Conservation (phyloP, 331 rosid species). For the Ulmus americana region DNA sequence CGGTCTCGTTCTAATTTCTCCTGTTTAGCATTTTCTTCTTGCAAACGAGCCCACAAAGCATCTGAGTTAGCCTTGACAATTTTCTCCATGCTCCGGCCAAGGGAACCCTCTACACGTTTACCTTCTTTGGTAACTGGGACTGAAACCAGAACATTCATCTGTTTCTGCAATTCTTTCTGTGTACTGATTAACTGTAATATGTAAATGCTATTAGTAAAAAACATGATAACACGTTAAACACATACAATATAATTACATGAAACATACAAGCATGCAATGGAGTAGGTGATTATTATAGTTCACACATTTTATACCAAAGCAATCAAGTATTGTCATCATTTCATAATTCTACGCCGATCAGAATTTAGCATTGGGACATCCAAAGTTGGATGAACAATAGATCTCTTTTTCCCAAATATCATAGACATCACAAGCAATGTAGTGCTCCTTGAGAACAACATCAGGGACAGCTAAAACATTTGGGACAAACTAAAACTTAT, state of each 20-base stretch:
- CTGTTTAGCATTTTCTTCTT: constrained; percentile 80
- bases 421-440: not conserved
- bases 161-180: constrained; percentile 87
- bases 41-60: constrained; percentile 85
- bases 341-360: not conserved
- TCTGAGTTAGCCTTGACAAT: constrained; percentile 64
- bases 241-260: not conserved
- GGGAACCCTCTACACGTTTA: constrained; percentile 66
- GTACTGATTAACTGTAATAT: constrained; percentile 51
- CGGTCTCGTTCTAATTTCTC: constrained; percentile 68
- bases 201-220: not conserved
- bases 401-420: not conserved
- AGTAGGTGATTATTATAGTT: not conserved
- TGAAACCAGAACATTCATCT: constrained; percentile 58
- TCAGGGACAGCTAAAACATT: not conserved
- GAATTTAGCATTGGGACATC: not conserved
- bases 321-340: not conserved
- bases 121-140: constrained; percentile 89
- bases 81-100: constrained; percentile 82
- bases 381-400: not conserved
- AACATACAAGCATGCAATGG: not conserved
- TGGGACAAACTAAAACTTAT: not conserved
- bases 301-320: not conserved
- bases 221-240: not conserved
- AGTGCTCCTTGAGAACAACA: not conserved